phyloP scores from a whole-genome alignment of 2,329 filamentous ascomycete genomes.

The Sclerotinia glacialis region DNA sequence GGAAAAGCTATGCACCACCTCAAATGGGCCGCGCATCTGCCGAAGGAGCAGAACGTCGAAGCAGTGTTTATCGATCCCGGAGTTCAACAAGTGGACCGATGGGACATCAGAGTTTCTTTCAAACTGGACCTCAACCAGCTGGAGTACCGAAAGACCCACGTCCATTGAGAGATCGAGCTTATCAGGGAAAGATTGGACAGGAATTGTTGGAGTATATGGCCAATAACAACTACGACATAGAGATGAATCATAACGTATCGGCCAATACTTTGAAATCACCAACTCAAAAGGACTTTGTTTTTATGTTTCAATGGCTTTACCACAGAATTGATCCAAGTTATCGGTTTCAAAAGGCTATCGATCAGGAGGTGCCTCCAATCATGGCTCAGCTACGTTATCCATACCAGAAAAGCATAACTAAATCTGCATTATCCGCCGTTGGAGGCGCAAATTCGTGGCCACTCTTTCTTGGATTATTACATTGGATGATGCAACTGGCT shows the following conservation, averaged over 20 bases:
- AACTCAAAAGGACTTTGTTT: slow-evolving; percentile 97
- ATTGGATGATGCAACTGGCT: slow-evolving; percentile 99
- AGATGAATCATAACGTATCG: slow-evolving; percentile 92
- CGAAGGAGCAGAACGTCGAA: slow-evolving; percentile 61
- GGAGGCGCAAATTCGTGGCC: slow-evolving; percentile 91
- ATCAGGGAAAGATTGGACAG: slow-evolving; percentile 78
- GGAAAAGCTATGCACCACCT: slow-evolving; percentile 58
- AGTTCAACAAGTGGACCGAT: slow-evolving; percentile 65
- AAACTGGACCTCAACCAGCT: slow-evolving; percentile 76
- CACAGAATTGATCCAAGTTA: slow-evolving; percentile 93
- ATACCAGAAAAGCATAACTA: slow-evolving; percentile 92
- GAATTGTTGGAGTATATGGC: slow-evolving; percentile 90
- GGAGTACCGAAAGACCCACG: slow-evolving; percentile 84
- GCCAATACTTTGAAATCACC: slow-evolving; percentile 90
- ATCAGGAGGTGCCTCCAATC: slow-evolving; percentile 89
- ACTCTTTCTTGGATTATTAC: slow-evolving; percentile 85
- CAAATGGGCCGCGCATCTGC: slow-evolving; percentile 35
- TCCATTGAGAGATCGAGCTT: slow-evolving; percentile 76
- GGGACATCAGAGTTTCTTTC: slow-evolving; percentile 90
- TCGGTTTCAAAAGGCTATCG: slow-evolving; percentile 89
- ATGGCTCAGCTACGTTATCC: slow-evolving; percentile 93
- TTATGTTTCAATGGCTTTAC: slow-evolving; percentile 98
- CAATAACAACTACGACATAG: slow-evolving; percentile 93
- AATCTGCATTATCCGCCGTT: slow-evolving; percentile 91
- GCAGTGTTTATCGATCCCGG: slow-evolving; percentile 77